phyloP scores from a whole-genome alignment of 2,329 filamentous ascomycete genomes.

The Xylariaceae sp. region DNA sequence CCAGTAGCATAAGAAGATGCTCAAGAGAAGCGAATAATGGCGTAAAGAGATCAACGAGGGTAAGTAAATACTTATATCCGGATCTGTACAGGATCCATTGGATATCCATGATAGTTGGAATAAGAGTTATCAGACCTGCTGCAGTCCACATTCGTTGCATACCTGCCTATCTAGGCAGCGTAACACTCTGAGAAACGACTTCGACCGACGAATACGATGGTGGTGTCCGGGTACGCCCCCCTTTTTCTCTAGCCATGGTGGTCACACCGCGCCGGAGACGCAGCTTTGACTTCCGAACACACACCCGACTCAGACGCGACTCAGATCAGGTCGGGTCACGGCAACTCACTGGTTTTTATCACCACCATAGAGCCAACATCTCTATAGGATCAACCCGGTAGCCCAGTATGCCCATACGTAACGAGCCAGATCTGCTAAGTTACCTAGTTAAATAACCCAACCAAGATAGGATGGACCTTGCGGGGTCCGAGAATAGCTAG shows the following conservation, averaged over 20 bases:
- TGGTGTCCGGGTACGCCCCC: too few relatives aligned
- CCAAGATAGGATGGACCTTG: too few relatives aligned
- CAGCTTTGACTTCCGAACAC: not conserved
- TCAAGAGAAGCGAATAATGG: not conserved
- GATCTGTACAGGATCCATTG: not conserved
- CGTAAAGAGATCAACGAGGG: not conserved
- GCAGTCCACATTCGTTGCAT: not conserved
- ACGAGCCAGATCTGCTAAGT: too few relatives aligned
- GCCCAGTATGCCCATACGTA: not conserved
- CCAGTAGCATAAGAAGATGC: not conserved
- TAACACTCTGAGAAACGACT: not conserved
- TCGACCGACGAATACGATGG: not conserved
- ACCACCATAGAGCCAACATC: too few relatives aligned
- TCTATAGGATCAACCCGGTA: not conserved
- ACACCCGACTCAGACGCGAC: too few relatives aligned
- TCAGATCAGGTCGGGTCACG: not conserved
- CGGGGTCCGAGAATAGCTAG: not conserved
- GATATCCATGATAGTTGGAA: not conserved
- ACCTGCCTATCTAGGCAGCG: not conserved
- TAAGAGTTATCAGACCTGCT: not conserved
- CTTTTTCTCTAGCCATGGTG: not conserved
- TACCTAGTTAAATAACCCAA: too few relatives aligned
- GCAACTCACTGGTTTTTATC: not conserved
- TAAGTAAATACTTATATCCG: not conserved
- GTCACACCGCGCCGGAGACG: not conserved